These are phyloP conservation scores for Candida xyloterini DNA, from an alignment of 805 yeast genomes.

Conservation along the genomic window DNA sequence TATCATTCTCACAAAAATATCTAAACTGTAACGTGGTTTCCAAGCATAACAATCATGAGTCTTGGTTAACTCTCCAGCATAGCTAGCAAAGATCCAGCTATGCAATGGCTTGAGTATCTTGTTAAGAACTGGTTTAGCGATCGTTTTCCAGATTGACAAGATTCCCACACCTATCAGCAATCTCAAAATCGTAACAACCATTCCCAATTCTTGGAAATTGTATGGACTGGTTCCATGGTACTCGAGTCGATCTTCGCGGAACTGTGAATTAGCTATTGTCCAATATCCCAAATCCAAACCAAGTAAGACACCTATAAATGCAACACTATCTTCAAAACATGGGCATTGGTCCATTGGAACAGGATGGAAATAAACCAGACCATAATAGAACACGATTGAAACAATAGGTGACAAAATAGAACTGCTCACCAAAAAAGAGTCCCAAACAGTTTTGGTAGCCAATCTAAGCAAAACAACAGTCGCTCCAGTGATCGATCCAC, in stretches of 20 bases:
- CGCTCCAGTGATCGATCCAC: constrained; percentile 67
- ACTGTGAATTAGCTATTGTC: constrained; percentile 32
- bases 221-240: constrained; percentile 39
- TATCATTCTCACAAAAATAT: constrained; percentile 69
- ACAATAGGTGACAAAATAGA: constrained; percentile 34
- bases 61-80: constrained; percentile 2
- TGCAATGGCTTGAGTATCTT: constrained; percentile 59
- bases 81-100: constrained; percentile 11
- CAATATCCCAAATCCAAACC: constrained; percentile 72
- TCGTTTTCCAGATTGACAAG: constrained; percentile 70
- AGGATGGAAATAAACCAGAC: constrained; percentile 65
- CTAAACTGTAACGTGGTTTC: constrained; percentile 65
- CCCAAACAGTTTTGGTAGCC: constrained; percentile 41
- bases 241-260: constrained; percentile 9
- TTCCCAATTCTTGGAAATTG: constrained; percentile 40
- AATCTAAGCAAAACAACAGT: constrained; percentile 48
- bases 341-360: constrained; percentile 93
- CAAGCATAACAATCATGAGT: constrained; percentile 44
- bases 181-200: constrained; percentile 42
- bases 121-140: constrained; percentile 66
- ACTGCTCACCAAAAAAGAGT: constrained; percentile 37
- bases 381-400: constrained; percentile 41
- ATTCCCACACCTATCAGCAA: constrained; percentile 56
- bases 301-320: constrained; percentile 81
- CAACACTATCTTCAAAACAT: constrained; percentile 92